These are phyloP conservation scores for Salix suchowensis DNA, from an alignment of 345 rosid species.

Conservation along the genomic window DNA sequence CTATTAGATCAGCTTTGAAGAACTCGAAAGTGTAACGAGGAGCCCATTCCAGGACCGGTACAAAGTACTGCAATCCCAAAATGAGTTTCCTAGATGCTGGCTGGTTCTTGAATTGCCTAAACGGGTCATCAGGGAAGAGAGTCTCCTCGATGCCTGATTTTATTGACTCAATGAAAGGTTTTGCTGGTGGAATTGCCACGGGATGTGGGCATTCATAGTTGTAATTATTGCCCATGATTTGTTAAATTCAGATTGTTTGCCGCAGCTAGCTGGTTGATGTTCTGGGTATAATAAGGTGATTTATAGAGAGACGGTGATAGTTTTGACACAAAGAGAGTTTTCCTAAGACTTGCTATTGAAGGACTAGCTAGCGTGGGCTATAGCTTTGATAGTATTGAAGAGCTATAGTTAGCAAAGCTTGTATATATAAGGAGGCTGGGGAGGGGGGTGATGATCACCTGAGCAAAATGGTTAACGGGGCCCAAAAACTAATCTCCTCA, in stretches of 20 bases:
- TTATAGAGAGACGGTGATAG: background rate
- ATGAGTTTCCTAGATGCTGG: constrained; percentile 23
- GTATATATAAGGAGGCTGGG: background rate
- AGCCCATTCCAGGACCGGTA: constrained; percentile 46
- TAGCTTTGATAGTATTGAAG: background rate
- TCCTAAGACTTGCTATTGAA: background rate
- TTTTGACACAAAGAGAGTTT: background rate
- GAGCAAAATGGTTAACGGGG: background rate
- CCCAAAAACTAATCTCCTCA: background rate
- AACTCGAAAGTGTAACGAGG: constrained; percentile 31
- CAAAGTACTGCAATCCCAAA: constrained; percentile 39
- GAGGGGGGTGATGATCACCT: background rate
- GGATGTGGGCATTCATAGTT: constrained; percentile 6
- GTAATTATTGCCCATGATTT: constrained; percentile 1
- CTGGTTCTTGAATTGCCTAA: constrained; percentile 41
- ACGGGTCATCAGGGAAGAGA: constrained; percentile 51
- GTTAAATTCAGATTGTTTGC: background rate
- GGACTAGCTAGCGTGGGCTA: background rate
- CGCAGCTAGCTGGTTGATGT: background rate
- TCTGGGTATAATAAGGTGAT: background rate
- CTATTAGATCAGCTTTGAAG: constrained; percentile 39
- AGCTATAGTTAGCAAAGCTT: background rate
- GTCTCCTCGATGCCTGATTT: constrained; percentile 36
- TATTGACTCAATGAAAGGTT: constrained; percentile 28
- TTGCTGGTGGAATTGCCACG: constrained; percentile 35